Percentiles rank a stretch among this genome's conserved stretches.
Conservation (phyloP, 108 stramenopile species). For the Fragilariopsis cylindrus region DNA sequence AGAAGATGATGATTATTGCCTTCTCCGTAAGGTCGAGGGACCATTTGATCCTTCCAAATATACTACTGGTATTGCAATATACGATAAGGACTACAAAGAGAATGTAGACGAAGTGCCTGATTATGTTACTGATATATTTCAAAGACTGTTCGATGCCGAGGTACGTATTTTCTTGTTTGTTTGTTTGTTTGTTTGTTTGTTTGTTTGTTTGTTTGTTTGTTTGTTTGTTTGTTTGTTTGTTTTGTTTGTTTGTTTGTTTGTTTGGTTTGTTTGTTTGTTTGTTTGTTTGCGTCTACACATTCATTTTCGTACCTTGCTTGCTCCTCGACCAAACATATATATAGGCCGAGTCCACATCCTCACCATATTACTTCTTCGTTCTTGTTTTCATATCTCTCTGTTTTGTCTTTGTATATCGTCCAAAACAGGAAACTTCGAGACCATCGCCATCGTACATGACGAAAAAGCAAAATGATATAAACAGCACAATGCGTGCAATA, state of each 20-base stretch:
- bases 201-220: slow-evolving; percentile 15
- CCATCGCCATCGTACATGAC: slow-evolving; percentile 16
- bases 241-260: slow-evolving; percentile 3
- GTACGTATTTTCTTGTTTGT: slow-evolving; percentile 37
- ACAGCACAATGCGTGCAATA: slow-evolving; percentile 94
- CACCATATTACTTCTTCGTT: neutral
- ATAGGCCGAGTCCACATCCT: too few relatives aligned
- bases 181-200: slow-evolving; percentile 11
- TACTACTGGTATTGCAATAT: slow-evolving; percentile 31
- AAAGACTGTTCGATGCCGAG: slow-evolving; percentile 72
- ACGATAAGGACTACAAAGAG: slow-evolving; percentile 31
- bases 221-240: slow-evolving; percentile 10
- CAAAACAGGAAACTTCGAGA: slow-evolving; percentile 1
- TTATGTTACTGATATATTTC: slow-evolving; percentile 87
- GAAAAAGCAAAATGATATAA: slow-evolving; percentile 85
- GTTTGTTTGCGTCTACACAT: too few relatives aligned
- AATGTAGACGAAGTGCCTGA: slow-evolving; percentile 42
- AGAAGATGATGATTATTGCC: slow-evolving; percentile 11
- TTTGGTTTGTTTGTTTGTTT: slow-evolving; percentile 5
- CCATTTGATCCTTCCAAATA: slow-evolving; percentile 42
- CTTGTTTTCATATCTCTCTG: neutral
- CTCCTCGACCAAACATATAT: too few relatives aligned
- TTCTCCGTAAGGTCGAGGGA: slow-evolving; percentile 5
- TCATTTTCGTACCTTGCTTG: too few relatives aligned
- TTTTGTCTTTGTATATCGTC: too few relatives aligned